phyloP scores from a whole-genome alignment of 2,329 filamentous ascomycete species.

The Pleochaeta shiraiana region DNA sequence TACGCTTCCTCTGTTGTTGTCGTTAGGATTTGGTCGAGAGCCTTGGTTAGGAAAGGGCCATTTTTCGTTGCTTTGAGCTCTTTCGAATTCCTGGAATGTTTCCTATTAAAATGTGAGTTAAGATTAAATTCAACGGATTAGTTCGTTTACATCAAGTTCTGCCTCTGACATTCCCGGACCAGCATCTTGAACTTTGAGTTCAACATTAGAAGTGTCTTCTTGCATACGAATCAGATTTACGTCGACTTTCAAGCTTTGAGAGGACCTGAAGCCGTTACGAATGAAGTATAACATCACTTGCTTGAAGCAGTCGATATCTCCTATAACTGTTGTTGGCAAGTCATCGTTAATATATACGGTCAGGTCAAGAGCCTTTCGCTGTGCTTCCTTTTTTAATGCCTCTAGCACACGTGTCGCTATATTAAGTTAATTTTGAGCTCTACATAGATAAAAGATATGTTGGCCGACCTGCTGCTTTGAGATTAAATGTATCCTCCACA shows the following conservation, averaged over 20 bases:
- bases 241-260: slow-evolving; percentile 12
- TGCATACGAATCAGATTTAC: slow-evolving; percentile 7
- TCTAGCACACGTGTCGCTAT: slow-evolving; percentile 4
- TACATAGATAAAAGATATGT: not conserved
- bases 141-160: slow-evolving; percentile 10
- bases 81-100: slow-evolving; percentile 12
- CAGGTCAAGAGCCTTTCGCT: slow-evolving; percentile 10
- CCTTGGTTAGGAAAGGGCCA: slow-evolving; percentile 5
- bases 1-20: not conserved
- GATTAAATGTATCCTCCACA: slow-evolving; percentile 4
- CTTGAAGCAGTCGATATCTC: slow-evolving; percentile 10
- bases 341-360: slow-evolving; percentile 10
- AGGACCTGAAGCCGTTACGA: slow-evolving; percentile 10
- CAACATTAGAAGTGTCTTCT: slow-evolving; percentile 8
- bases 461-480: slow-evolving; percentile 4
- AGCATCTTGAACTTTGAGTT: slow-evolving; percentile 11
- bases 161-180: slow-evolving; percentile 12
- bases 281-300: slow-evolving; percentile 12
- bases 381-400: slow-evolving; percentile 7
- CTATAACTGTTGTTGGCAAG: slow-evolving; percentile 11
- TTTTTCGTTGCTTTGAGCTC: slow-evolving; percentile 10
- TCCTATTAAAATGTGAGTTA: slow-evolving; percentile 5
- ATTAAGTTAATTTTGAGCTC: not conserved
- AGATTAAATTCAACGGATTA: not conserved
- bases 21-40: not conserved